These are phyloP conservation scores for Fusarium sp. DNA, from an alignment of 2,329 filamentous ascomycete species.

Conservation along the genomic window DNA sequence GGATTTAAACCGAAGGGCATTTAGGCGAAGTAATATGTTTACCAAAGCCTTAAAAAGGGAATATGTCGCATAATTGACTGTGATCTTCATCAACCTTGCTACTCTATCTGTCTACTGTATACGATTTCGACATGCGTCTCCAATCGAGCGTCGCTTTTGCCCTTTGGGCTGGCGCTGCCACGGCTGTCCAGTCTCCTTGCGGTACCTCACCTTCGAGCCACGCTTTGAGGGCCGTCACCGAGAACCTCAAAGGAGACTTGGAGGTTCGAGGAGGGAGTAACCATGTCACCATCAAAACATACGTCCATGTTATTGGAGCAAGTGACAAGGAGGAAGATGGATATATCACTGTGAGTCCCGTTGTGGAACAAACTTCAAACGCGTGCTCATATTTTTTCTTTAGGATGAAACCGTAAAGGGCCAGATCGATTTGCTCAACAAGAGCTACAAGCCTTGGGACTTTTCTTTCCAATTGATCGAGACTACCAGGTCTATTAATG, in stretches of 20 bases:
- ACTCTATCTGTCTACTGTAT: background rate
- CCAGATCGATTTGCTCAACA: conserved; percentile 9
- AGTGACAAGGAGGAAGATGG: conserved; percentile 24
- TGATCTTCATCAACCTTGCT: background rate
- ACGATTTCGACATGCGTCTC: conserved; percentile 2
- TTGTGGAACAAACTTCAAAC: too few species aligned
- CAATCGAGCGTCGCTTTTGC: conserved; percentile 10
- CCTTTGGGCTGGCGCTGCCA: background rate
- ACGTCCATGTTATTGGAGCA: conserved; percentile 17
- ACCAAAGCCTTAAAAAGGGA: background rate
- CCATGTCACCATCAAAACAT: conserved; percentile 16
- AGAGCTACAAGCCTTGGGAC: conserved; percentile 7
- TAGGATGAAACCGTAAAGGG: conserved; percentile 9
- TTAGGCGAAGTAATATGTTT: background rate
- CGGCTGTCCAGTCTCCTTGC: background rate
- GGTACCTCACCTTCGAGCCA: conserved; percentile 7
- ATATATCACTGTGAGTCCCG: conserved; percentile 8
- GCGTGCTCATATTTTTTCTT: too few species aligned
- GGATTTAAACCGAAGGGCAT: background rate
- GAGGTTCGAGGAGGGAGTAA: background rate
- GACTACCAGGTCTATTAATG: conserved; percentile 10
- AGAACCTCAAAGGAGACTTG: background rate
- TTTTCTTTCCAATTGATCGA: conserved; percentile 24
- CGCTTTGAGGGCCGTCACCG: background rate
- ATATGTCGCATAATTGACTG: background rate